Conservation (phyloP, 2,329 filamentous ascomycete genomes). For the Zalaria obscura region DNA sequence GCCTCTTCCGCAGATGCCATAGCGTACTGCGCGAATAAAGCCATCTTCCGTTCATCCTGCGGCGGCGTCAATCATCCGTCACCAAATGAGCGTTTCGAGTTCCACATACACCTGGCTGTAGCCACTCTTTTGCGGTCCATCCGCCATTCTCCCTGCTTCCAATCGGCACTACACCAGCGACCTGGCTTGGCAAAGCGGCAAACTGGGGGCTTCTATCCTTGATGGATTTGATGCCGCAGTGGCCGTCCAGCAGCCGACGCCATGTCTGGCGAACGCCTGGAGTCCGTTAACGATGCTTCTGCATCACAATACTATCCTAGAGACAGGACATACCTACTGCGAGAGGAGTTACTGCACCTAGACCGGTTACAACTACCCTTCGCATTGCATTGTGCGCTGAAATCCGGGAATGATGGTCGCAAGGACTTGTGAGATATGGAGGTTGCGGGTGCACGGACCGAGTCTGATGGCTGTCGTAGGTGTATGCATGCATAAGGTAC, state of each 20-base stretch:
- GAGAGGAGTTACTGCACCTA: conserved; percentile 31
- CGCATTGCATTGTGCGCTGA: conserved; percentile 28
- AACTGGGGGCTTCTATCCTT: conserved; percentile 48
- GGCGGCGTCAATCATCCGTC: conserved; percentile 1
- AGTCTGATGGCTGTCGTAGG: not conserved
- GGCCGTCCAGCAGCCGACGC: conserved; percentile 62
- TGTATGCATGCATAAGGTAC: not conserved
- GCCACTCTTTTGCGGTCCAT: conserved; percentile 34
- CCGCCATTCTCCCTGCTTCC: conserved; percentile 28
- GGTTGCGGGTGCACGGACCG: not conserved
- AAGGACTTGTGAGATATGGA: not conserved
- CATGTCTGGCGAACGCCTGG: conserved; percentile 60
- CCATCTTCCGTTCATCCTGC: conserved; percentile 63
- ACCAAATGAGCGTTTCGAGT: not conserved
- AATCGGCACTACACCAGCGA: conserved; percentile 68
- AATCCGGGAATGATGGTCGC: not conserved
- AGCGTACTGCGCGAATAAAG: conserved; percentile 84
- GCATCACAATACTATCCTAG: not conserved
- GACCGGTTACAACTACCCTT: conserved; percentile 35
- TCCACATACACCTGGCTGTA: conserved; percentile 20
- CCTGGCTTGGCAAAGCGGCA: conserved; percentile 62
- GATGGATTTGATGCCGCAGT: conserved; percentile 69
- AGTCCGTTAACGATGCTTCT: not conserved
- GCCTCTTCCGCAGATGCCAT: conserved; percentile 79
- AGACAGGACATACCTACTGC: conserved; percentile 13